phyloP scores from a whole-genome alignment of 306 rosid species.

The Lathyrus oleraceus region DNA sequence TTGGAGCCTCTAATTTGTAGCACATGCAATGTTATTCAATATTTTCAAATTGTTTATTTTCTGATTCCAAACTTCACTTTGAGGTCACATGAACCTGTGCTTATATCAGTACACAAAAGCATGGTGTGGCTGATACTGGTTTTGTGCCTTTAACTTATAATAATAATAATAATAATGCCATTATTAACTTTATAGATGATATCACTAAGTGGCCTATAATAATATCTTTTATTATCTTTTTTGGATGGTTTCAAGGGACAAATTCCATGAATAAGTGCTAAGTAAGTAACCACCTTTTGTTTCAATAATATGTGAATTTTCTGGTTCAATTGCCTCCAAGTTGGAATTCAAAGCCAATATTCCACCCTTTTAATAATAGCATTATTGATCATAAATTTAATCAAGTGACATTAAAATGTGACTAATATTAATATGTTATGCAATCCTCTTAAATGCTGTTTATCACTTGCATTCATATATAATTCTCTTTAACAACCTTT shows the following conservation, averaged over 20 bases:
- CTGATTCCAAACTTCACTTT: constrained; percentile 30
- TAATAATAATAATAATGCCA: constrained; percentile 17
- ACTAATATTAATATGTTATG: background rate
- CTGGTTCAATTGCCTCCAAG: constrained; percentile 29
- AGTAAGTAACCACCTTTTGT: constrained; percentile 19
- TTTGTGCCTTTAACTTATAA: constrained; percentile 24
- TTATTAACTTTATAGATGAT: constrained; percentile 14
- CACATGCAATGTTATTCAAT: constrained; percentile 7
- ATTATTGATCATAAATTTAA: constrained; percentile 29
- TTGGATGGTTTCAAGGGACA: constrained; percentile 34
- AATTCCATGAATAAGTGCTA: constrained; percentile 10
- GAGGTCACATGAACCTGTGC: constrained; percentile 25
- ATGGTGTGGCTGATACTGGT: background rate
- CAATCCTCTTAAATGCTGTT: constrained; percentile 1
- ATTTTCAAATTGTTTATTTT: constrained; percentile 27
- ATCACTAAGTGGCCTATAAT: background rate
- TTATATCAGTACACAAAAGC: background rate
- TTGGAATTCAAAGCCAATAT: constrained; percentile 28
- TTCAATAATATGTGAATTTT: constrained; percentile 7
- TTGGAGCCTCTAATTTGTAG: constrained; percentile 12
- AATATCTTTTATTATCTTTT: constrained; percentile 1
- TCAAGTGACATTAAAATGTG: background rate
- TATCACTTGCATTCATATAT: constrained; percentile 3
- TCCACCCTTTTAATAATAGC: constrained; percentile 16
- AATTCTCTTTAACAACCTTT: constrained; percentile 21